phyloP scores from a whole-genome alignment of 2,329 filamentous ascomycete species.

The Coniella vitis region DNA sequence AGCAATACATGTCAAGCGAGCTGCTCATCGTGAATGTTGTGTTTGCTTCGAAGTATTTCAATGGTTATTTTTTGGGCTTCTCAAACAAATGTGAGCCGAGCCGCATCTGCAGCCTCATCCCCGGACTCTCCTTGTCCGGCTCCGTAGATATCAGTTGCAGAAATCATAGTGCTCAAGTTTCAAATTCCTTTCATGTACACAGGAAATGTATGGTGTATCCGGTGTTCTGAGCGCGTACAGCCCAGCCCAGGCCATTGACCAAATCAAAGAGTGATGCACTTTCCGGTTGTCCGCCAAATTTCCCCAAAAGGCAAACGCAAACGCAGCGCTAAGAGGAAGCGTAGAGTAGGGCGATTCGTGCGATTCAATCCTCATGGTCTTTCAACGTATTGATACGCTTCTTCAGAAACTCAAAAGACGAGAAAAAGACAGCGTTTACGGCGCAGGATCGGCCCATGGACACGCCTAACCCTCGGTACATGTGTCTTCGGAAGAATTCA shows the following conservation, averaged over 20 bases:
- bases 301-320: slow-evolving; percentile 3
- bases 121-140: neutral
- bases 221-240: slow-evolving; percentile 3
- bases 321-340: neutral
- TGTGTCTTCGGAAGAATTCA: slow-evolving; percentile 67
- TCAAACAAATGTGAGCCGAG: slow-evolving; percentile 2
- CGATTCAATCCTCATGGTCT: slow-evolving; percentile 28
- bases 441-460: slow-evolving; percentile 77
- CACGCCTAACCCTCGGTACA: slow-evolving; percentile 78
- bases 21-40: no score
- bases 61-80: slow-evolving; percentile 3
- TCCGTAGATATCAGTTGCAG: slow-evolving; percentile 1
- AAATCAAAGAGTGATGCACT: neutral
- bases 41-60: neutral
- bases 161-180: neutral
- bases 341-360: neutral
- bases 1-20: no score
- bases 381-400: slow-evolving; percentile 53
- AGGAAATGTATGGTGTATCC: neutral
- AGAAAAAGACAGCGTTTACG: slow-evolving; percentile 87
- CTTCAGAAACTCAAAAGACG: slow-evolving; percentile 78
- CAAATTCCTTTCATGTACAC: neutral
- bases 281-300: neutral
- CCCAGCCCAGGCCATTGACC: neutral
- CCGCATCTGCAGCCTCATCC: slow-evolving; percentile 5